Percentiles rank a stretch among this genome's conserved stretches.
Evolutionary conservation across 163 green algal species (phyloP).

Genomic region (Trebouxiophyceae sp.): DNA sequence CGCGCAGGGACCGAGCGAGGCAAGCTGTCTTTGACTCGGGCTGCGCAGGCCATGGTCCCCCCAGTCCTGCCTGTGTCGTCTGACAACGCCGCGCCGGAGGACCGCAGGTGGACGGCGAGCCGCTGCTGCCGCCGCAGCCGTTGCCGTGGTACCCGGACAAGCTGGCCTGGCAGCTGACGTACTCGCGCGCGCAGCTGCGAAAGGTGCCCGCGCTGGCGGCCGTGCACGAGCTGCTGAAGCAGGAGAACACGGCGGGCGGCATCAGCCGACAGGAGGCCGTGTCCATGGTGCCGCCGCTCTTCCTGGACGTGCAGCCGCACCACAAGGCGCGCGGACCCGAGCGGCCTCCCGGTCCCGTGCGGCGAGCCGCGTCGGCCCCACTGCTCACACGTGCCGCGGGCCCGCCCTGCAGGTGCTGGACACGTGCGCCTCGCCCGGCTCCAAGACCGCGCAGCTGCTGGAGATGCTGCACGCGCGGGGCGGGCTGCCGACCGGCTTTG

Average conservation of each 20-base stretch:
- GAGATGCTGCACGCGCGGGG: conserved; percentile 77
- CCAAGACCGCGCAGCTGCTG: conserved; percentile 94
- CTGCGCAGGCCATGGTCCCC: too few relatives aligned
- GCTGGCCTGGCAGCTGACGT: conserved; percentile 87
- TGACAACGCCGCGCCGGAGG: too few relatives aligned
- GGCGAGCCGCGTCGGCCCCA: too few relatives aligned
- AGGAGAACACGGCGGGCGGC: conserved; percentile 65
- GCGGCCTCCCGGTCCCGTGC: conserved; percentile 12
- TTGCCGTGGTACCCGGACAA: conserved; percentile 92
- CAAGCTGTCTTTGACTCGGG: too few relatives aligned
- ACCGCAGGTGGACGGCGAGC: conserved; percentile 62
- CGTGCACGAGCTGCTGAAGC: conserved; percentile 91
- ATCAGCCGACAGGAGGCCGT: conserved; percentile 97
- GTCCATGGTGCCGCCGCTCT: conserved; percentile 93
- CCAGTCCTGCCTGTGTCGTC: too few relatives aligned
- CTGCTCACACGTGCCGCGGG: too few relatives aligned
- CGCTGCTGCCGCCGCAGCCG: conserved; percentile 55
- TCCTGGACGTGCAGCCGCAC: conserved; percentile 91
- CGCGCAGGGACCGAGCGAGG: conserved; percentile 27
- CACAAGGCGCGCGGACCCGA: conserved; percentile 75
- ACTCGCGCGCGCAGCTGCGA: conserved; percentile 80
- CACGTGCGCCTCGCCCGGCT: conserved; percentile 93
- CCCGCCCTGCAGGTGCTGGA: conserved; percentile 66
- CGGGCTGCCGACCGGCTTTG: conserved; percentile 46
- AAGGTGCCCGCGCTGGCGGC: conserved; percentile 61